Evolutionary conservation across 805 yeast genomes (phyloP).

Genomic region (Cyberlindnera amylophila): DNA sequence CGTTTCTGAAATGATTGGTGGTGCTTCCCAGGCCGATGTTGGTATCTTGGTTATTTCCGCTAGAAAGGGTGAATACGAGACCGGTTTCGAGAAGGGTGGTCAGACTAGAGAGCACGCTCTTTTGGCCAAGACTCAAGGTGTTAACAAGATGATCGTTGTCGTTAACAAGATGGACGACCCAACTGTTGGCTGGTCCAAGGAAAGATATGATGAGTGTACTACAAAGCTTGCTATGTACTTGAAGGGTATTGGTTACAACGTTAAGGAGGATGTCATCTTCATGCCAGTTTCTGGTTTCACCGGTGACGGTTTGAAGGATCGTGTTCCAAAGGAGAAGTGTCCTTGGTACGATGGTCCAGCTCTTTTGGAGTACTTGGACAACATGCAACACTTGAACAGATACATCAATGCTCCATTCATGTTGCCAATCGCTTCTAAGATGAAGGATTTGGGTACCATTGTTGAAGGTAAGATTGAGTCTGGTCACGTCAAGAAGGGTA

Average conservation of each 20-base stretch:
- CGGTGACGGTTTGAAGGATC: constrained; percentile 93
- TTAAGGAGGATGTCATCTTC: constrained; percentile 77
- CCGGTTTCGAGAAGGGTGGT: constrained; percentile 98
- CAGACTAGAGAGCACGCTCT: constrained; percentile 98
- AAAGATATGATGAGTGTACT: constrained; percentile 94
- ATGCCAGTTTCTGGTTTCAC: constrained; percentile 99
- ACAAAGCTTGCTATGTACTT: constrained; percentile 72
- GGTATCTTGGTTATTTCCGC: constrained; percentile 97
- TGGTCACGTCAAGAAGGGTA: constrained; percentile 84
- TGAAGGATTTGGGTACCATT: constrained; percentile 95
- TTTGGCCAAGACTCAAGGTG: constrained; percentile 97
- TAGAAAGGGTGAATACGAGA: constrained; percentile 98
- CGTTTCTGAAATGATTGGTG: constrained; percentile 99
- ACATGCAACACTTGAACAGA: constrained; percentile 77
- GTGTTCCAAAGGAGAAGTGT: constrained; percentile 64
- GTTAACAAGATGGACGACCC: constrained; percentile 99
- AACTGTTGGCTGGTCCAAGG: constrained; percentile 93
- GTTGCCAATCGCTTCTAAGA: constrained; percentile 92
- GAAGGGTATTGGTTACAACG: constrained; percentile 83
- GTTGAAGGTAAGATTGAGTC: constrained; percentile 98
- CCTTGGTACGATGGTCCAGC: constrained; percentile 97
- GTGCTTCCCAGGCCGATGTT: constrained; percentile 99
- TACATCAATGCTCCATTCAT: constrained; percentile 92
- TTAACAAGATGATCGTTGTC: constrained; percentile 86
- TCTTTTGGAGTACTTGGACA: constrained; percentile 82